Evolutionary conservation across 371 early-diverging fungal species (phyloP).

Genomic region (Zychaea mexicana): DNA sequence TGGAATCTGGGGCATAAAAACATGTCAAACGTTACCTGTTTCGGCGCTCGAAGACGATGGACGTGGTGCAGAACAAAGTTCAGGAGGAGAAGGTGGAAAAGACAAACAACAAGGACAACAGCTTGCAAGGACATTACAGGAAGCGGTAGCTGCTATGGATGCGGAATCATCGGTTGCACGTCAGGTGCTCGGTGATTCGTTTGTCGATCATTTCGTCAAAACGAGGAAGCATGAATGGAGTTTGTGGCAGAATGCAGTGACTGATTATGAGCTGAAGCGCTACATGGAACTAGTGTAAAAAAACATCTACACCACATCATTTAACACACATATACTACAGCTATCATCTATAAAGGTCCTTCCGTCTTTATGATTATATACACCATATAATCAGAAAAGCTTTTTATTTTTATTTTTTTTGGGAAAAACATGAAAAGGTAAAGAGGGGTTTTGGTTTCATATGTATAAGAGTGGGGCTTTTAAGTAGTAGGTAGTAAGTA

Average conservation of each 20-base stretch:
- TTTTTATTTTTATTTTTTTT: neutral
- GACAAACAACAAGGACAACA: conserved; percentile 30
- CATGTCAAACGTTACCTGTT: conserved; percentile 56
- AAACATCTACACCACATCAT: too few relatives aligned
- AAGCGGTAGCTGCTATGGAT: conserved; percentile 69
- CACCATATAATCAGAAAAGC: neutral
- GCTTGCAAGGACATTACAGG: conserved; percentile 68
- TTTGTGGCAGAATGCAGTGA: conserved; percentile 75
- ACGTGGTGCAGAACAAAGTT: too few relatives aligned
- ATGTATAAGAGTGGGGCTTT: too few relatives aligned
- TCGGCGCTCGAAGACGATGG: conserved; percentile 37
- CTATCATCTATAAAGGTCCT: too few relatives aligned
- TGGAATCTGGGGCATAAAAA: conserved; percentile 76
- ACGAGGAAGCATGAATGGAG: conserved; percentile 78
- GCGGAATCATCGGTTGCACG: conserved; percentile 71
- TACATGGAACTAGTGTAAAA: conserved; percentile 71
- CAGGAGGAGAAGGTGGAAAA: neutral
- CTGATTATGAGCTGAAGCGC: conserved; percentile 76
- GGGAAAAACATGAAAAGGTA: neutral
- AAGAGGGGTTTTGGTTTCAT: too few relatives aligned
- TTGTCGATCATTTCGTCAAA: conserved; percentile 78
- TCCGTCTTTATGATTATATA: neutral
- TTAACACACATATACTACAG: neutral
- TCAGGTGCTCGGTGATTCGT: conserved; percentile 74
- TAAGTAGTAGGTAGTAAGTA: too few relatives aligned